Percentiles rank a stretch among this genome's conserved stretches.
These are phyloP conservation scores for Zarea fungicola DNA, from an alignment of 2,329 filamentous ascomycete species.

Conservation along the genomic window DNA sequence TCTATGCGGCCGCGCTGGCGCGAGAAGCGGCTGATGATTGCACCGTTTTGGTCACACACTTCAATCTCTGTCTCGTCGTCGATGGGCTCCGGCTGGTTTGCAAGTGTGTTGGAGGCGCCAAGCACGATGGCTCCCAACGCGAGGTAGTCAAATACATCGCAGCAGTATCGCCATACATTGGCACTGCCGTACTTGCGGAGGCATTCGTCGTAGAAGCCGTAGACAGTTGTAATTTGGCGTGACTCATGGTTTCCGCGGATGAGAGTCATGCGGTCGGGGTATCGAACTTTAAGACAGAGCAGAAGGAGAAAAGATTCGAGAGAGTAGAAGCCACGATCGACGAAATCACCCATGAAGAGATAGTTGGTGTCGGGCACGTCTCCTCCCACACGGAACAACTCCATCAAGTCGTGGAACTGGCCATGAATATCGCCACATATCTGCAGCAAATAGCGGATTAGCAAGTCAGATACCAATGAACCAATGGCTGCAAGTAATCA, in stretches of 20 bases:
- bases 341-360: conserved; percentile 97
- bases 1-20: conserved; percentile 35
- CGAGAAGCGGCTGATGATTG: conserved; percentile 68
- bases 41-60: conserved; percentile 78
- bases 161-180: conserved; percentile 96
- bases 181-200: conserved; percentile 92
- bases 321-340: conserved; percentile 96
- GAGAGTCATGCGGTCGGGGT: conserved; percentile 93
- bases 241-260: conserved; percentile 96
- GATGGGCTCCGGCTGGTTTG: conserved; percentile 40
- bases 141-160: conserved; percentile 96
- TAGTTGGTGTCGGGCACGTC: conserved; percentile 96
- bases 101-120: conserved; percentile 68
- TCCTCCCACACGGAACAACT: conserved; percentile 87
- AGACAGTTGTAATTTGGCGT: conserved; percentile 93
- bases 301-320: conserved; percentile 95
- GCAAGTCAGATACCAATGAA: background rate
- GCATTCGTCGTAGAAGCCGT: conserved; percentile 98
- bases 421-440: conserved; percentile 97
- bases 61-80: conserved; percentile 86
- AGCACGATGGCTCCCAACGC: conserved; percentile 84
- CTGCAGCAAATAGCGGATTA: conserved; percentile 33
- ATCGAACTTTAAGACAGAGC: conserved; percentile 92
- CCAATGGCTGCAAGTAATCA: background rate
- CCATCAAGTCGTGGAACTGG: conserved; percentile 96